A percentile compares a stretch with the other conserved stretches of the same genome.
These are phyloP conservation scores for Clonostachys chloroleuca DNA, from an alignment of 2,329 filamentous ascomycete species.

Conservation along the genomic window DNA sequence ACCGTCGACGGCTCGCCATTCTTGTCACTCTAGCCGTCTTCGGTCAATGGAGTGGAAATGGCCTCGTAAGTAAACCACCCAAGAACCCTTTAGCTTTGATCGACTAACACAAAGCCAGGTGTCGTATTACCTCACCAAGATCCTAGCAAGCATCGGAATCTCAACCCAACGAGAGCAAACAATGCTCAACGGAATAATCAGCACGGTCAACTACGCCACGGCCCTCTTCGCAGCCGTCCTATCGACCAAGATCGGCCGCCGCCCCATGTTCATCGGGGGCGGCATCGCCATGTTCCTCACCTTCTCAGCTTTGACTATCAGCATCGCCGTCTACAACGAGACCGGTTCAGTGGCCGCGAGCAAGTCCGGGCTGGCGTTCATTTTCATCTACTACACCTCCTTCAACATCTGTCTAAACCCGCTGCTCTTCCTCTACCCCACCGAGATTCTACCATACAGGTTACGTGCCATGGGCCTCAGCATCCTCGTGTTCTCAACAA, in stretches of 20 bases:
- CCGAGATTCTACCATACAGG: conserved; percentile 53
- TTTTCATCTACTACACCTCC: conserved; percentile 33
- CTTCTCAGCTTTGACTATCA: conserved; percentile 31
- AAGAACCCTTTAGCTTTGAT: not conserved
- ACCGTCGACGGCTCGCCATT: conserved; percentile 22
- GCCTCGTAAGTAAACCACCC: conserved; percentile 19
- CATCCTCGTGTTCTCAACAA: conserved; percentile 40
- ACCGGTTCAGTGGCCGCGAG: conserved; percentile 18
- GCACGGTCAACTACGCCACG: conserved; percentile 34
- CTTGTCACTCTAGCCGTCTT: conserved; percentile 35
- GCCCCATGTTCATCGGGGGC: conserved; percentile 28
- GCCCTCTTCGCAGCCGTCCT: conserved; percentile 25
- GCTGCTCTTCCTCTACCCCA: conserved; percentile 38
- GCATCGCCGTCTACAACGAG: conserved; percentile 27
- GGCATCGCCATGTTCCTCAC: conserved; percentile 28
- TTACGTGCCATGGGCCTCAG: conserved; percentile 48
- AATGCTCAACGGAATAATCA: conserved; percentile 32
- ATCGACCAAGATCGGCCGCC: conserved; percentile 26
- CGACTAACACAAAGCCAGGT: conserved; percentile 33
- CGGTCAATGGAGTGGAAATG: conserved; percentile 25
- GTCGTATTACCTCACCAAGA: conserved; percentile 31
- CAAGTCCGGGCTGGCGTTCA: conserved; percentile 28
- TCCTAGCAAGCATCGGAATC: conserved; percentile 30
- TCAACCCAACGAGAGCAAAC: conserved; percentile 28
- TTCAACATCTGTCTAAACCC: conserved; percentile 35